Conservation (phyloP, 371 early-diverging fungal species). For the Apophysomyces variabilis region DNA sequence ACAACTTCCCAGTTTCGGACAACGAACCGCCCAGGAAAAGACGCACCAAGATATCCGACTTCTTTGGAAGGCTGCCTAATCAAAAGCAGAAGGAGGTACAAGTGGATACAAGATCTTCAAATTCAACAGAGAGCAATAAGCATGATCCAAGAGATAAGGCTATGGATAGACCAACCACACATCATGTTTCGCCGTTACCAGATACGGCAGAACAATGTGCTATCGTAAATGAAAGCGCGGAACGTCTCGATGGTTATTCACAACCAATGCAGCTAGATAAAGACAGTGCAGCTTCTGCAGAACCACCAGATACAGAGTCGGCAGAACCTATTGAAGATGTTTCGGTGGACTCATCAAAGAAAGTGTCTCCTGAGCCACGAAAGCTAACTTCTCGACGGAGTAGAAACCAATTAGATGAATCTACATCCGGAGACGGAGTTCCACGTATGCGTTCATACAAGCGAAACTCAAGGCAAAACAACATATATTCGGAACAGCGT, state of each 20-base stretch:
- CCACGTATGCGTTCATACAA: not conserved
- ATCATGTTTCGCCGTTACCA: not conserved
- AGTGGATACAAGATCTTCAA: not conserved
- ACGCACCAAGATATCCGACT: constrained; percentile 1
- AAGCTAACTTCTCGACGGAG: not conserved
- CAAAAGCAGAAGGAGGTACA: not conserved
- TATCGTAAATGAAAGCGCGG: not conserved
- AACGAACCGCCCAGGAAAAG: not conserved
- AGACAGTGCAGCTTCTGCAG: not conserved
- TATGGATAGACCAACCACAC: not conserved
- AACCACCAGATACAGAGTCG: not conserved
- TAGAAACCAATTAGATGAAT: not conserved
- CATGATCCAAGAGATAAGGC: not conserved
- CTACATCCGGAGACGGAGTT: not conserved
- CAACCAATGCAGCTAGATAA: not conserved
- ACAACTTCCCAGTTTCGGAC: not conserved
- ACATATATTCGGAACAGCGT: constrained; percentile 30
- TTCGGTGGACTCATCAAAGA: not conserved
- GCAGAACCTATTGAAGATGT: no score
- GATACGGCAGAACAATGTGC: not conserved
- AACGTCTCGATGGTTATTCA: not conserved
- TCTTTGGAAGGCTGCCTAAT: not conserved
- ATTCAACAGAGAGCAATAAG: not conserved
- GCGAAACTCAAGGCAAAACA: not conserved
- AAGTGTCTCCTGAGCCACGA: not conserved